Base-by-base conservation (phyloP, 345 rosid species). In the Rhizophora apiculata region DNA sequence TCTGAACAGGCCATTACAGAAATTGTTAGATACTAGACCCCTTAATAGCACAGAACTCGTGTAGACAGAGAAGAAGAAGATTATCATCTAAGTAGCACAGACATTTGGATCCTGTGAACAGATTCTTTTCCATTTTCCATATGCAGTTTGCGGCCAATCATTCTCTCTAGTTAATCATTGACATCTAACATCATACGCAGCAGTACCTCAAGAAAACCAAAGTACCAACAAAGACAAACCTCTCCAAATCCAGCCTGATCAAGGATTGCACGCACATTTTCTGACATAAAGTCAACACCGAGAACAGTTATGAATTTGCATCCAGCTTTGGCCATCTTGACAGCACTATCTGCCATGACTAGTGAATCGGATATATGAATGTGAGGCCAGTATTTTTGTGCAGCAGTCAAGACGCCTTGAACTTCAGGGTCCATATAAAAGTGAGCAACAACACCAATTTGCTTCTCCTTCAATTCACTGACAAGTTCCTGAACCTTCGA, bases 361-460 rank as follows among this genome's bases (percentile, higher is more conserved):
- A 95, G 84, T 7, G 99, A 95, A 83, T 95, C 98, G 13, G 98
- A 92, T 74, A 95, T 88, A 76, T 85, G 77, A 52, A 95, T 92
- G 69, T 92, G 97, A 54, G 99, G 96, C 98, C 99, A 92, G 60
- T 84, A 77, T 83, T 89, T 86, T 79, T 85, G 88, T 30, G 99
- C 98, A 71, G 97, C 91, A 59, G 98, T 92, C 74, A 95, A 84
- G 68, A 95, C 83, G 26, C 98, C 98, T 83, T 95, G 99, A 70
- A 95, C 99, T 86, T 95, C 96, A 67, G 99, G 99, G 78, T 92
- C 99, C 98, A 92, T 90, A 74, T 92, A 95, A 71, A 92, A 95
- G 70, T 92, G 99, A 60, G 98, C 97, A 52, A 83, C 90, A 18
- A 95, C 88, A 59, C 99, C 98, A 60, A 92, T 92, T 80, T 90